Percentiles rank a stretch among this genome's conserved stretches.
Evolutionary conservation across 2,329 filamentous ascomycete genomes (phyloP).

Genomic region (Berkeleyomyces basicola): DNA sequence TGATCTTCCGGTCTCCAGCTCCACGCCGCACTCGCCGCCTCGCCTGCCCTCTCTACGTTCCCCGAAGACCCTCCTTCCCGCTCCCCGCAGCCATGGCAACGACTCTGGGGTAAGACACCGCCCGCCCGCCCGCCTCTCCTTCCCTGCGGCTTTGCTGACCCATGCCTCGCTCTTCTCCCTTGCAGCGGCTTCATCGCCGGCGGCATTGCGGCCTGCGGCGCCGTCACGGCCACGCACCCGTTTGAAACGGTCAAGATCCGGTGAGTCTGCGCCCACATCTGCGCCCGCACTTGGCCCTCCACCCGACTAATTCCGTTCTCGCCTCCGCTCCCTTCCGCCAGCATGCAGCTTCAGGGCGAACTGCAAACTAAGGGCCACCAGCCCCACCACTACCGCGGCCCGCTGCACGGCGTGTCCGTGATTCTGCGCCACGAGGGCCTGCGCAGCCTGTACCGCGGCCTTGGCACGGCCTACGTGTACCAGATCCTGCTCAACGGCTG

Average conservation of each 20-base stretch:
- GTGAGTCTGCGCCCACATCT: constrained; percentile 29
- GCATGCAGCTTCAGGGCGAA: constrained; percentile 92
- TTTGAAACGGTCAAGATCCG: constrained; percentile 99
- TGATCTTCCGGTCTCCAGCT: too few relatives aligned
- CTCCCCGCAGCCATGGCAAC: constrained; percentile 2
- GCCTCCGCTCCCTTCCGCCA: constrained; percentile 20
- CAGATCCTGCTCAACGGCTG: constrained; percentile 94
- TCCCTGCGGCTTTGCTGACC: neutral
- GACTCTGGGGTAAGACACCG: constrained; percentile 3
- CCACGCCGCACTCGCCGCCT: too few relatives aligned
- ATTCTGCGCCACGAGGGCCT: constrained; percentile 84
- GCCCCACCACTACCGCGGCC: constrained; percentile 76
- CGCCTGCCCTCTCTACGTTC: too few relatives aligned
- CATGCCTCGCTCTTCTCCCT: neutral
- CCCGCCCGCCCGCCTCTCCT: neutral
- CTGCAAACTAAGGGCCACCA: constrained; percentile 74
- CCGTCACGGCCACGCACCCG: constrained; percentile 91
- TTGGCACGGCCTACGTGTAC: constrained; percentile 89
- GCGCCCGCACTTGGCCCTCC: neutral
- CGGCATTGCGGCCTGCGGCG: constrained; percentile 90
- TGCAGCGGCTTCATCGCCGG: constrained; percentile 78
- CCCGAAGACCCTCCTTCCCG: too few relatives aligned
- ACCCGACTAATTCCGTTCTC: constrained; percentile 7
- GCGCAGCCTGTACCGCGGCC: constrained; percentile 68
- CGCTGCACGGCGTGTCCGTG: constrained; percentile 76